Percentiles rank a stretch among this genome's conserved stretches.
Evolutionary conservation across 768 basidiomycete genomes (phyloP).

Genomic region (Leucosporidium scottii): DNA sequence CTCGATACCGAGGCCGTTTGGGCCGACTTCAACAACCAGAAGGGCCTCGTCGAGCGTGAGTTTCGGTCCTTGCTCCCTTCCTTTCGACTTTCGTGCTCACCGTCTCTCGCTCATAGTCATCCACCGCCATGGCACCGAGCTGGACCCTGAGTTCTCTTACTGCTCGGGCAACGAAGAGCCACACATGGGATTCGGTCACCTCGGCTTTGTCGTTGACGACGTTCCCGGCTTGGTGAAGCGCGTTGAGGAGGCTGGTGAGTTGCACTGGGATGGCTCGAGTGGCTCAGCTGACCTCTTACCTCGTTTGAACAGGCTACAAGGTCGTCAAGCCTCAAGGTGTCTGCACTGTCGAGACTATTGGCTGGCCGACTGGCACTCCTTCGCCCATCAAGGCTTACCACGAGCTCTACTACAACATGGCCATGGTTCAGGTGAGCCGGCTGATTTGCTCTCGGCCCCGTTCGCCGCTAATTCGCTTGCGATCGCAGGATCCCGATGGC

Average conservation of each 20-base stretch:
- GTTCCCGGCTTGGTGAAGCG: conserved; percentile 22
- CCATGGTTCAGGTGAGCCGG: conserved; percentile 14
- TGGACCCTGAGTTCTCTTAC: conserved; percentile 16
- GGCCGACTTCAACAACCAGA: conserved; percentile 25
- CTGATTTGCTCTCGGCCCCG: neutral
- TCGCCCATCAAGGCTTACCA: conserved; percentile 27
- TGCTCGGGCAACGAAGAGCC: conserved; percentile 7
- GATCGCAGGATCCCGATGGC: neutral
- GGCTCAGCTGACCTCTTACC: neutral
- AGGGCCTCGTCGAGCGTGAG: conserved; percentile 28
- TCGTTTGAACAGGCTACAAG: conserved; percentile 9
- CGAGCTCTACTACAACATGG: conserved; percentile 24
- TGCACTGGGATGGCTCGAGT: neutral
- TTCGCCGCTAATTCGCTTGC: neutral
- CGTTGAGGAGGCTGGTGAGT: conserved; percentile 11
- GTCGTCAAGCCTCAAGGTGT: conserved; percentile 26
- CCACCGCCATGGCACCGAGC: conserved; percentile 26
- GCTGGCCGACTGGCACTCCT: conserved; percentile 26
- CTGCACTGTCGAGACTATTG: conserved; percentile 19
- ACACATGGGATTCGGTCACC: conserved; percentile 21
- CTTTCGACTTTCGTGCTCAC: neutral
- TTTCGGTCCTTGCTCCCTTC: neutral
- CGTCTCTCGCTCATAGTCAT: neutral
- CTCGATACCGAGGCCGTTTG: conserved; percentile 28
- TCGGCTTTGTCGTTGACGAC: conserved; percentile 28